phyloP scores from a whole-genome alignment of 257 asterid genomes.

The Perilla frutescens region DNA sequence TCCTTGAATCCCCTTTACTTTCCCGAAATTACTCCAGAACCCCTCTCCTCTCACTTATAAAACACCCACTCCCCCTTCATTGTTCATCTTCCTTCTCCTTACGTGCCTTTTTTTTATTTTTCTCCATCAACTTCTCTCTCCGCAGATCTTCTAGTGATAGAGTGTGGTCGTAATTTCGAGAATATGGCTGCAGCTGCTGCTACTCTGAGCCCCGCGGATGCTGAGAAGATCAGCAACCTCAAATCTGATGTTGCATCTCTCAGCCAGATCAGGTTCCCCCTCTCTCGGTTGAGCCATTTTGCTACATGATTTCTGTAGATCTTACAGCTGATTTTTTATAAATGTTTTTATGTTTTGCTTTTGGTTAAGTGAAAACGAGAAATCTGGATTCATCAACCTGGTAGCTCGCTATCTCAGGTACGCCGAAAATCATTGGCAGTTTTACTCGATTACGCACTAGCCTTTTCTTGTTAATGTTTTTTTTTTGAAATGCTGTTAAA shows the following conservation, averaged over 20 bases:
- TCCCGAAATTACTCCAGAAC: background rate
- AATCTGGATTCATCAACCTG: conserved; percentile 77
- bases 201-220: conserved; percentile 54
- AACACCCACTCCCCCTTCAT: background rate
- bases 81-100: background rate
- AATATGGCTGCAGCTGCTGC: conserved; percentile 53
- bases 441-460: conserved; percentile 14
- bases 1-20: conserved; percentile 11
- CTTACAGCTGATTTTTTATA: conserved; percentile 20
- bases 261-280: conserved; percentile 72
- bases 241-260: conserved; percentile 68
- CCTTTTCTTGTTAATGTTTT: background rate
- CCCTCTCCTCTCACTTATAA: conserved; percentile 28
- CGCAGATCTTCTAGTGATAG: conserved; percentile 43
- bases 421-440: conserved; percentile 10
- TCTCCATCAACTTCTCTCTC: conserved; percentile 4
- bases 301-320: conserved; percentile 29
- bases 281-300: background rate
- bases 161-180: conserved; percentile 15
- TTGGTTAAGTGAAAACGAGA: conserved; percentile 77
- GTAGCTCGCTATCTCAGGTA: conserved; percentile 93
- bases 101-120: conserved; percentile 19
- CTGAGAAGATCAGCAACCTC: conserved; percentile 70
- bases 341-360: background rate
- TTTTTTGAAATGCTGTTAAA: conserved; percentile 5